Percentiles rank a stretch among this genome's conserved stretches.
phyloP scores from a whole-genome alignment of 495 filamentous ascomycete genomes.

The Aspergillus funiculosus region DNA sequence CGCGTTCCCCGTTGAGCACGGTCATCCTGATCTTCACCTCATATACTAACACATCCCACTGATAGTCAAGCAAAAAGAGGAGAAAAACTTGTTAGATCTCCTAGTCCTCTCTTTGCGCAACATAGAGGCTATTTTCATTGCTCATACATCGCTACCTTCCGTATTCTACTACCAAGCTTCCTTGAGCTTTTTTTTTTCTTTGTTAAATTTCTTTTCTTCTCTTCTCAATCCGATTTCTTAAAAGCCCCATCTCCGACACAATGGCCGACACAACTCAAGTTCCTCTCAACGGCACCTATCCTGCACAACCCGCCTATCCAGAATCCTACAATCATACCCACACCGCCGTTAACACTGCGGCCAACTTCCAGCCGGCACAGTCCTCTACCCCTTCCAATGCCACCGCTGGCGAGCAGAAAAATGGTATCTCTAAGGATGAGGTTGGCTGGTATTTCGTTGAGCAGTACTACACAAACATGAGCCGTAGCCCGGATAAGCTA shows the following conservation, averaged over 20 bases:
- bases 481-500: constrained; percentile 87
- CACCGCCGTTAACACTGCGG: constrained; percentile 32
- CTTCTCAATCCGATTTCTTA: constrained; percentile 16
- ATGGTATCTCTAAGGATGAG: constrained; percentile 66
- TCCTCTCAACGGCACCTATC: constrained; percentile 44
- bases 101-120: background rate
- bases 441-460: constrained; percentile 99
- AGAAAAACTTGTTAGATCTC: constrained; percentile 5
- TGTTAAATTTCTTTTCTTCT: constrained; percentile 14
- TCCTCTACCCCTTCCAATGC: constrained; percentile 40
- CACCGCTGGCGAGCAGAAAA: constrained; percentile 39
- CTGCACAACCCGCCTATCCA: constrained; percentile 37
- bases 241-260: constrained; percentile 21
- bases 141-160: background rate
- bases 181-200: constrained; percentile 6
- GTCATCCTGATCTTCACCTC: constrained; percentile 5
- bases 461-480: constrained; percentile 97
- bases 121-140: constrained; percentile 13
- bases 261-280: constrained; percentile 43
- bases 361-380: constrained; percentile 44
- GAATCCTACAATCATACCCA: constrained; percentile 37
- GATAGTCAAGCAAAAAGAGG: constrained; percentile 20
- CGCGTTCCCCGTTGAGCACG: too few species aligned
- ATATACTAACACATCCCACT: constrained; percentile 14
- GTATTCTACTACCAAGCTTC: background rate